These are phyloP conservation scores for Aspergillus awamori DNA, from an alignment of 2,329 filamentous ascomycete genomes.

Conservation along the genomic window DNA sequence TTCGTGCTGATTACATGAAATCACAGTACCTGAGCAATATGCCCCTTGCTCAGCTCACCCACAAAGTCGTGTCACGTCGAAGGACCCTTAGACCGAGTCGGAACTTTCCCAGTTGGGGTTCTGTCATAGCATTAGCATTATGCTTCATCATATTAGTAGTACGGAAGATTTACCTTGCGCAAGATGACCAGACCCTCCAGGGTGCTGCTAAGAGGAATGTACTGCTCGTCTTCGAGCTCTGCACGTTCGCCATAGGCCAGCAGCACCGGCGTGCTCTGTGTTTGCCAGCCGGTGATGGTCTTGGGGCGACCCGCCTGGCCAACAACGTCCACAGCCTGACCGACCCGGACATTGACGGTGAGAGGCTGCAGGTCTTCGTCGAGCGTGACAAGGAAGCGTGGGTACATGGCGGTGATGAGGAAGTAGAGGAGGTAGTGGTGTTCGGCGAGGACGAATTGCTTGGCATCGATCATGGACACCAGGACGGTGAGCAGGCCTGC, in stretches of 20 bases:
- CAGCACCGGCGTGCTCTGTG: constrained; percentile 96
- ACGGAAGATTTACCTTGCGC: constrained; percentile 73
- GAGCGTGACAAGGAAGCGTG: constrained; percentile 91
- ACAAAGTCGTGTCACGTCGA: constrained; percentile 21
- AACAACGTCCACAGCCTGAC: constrained; percentile 97
- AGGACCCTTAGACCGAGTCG: constrained; percentile 34
- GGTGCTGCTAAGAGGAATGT: constrained; percentile 86
- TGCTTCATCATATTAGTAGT: not conserved
- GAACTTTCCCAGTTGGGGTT: constrained; percentile 50
- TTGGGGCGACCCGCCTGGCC: constrained; percentile 96
- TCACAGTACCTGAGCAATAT: constrained; percentile 30
- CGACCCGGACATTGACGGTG: constrained; percentile 93
- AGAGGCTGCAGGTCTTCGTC: constrained; percentile 93
- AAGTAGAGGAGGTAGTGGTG: constrained; percentile 96
- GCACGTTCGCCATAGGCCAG: constrained; percentile 93
- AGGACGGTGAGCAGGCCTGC: constrained; percentile 88
- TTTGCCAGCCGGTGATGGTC: constrained; percentile 99
- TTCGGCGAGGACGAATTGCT: constrained; percentile 74
- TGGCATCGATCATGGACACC: constrained; percentile 92
- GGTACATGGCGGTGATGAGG: constrained; percentile 94
- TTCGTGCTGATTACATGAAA: constrained; percentile 41
- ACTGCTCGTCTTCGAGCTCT: constrained; percentile 96
- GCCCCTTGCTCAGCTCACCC: constrained; percentile 21
- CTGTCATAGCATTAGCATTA: constrained; percentile 36
- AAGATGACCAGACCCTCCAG: constrained; percentile 95